Evolutionary conservation across 148 eudicot species (phyloP).

Genomic region (Amaranthus palmeri): DNA sequence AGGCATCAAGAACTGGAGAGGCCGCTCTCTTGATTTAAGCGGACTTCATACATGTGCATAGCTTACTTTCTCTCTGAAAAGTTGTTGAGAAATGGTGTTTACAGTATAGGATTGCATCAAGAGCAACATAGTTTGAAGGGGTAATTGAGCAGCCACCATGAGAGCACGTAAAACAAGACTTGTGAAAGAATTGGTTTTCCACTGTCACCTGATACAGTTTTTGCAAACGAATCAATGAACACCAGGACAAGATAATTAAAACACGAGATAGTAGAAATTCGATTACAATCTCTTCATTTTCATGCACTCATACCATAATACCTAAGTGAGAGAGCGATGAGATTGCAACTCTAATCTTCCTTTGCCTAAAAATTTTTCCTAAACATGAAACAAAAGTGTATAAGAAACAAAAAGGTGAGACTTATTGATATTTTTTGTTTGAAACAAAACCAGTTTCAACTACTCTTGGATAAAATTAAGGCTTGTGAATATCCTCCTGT

Average conservation of each 20-base stretch:
- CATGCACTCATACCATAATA: too few relatives aligned
- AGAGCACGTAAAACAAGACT: conserved; percentile 83
- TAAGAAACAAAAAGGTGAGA: too few relatives aligned
- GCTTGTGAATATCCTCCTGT: too few relatives aligned
- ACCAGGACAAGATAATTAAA: not conserved
- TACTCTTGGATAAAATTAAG: too few relatives aligned
- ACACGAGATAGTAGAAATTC: too few relatives aligned
- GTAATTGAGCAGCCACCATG: conserved; percentile 76
- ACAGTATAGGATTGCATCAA: conserved; percentile 76
- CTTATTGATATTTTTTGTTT: too few relatives aligned
- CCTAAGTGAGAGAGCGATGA: too few relatives aligned
- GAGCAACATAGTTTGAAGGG: conserved; percentile 89
- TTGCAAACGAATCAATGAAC: conserved; percentile 4
- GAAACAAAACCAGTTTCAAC: too few relatives aligned
- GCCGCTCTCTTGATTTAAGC: conserved; percentile 57
- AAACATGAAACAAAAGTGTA: too few relatives aligned
- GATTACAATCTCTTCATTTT: too few relatives aligned
- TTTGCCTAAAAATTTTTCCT: too few relatives aligned
- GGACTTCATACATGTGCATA: conserved; percentile 72
- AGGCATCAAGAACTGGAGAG: conserved; percentile 43
- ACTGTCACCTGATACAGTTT: conserved; percentile 64
- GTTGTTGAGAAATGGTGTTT: conserved; percentile 94
- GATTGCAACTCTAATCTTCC: too few relatives aligned
- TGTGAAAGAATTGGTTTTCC: conserved; percentile 71
- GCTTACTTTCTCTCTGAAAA: conserved; percentile 93